Evolutionary conservation across 2,329 filamentous ascomycete genomes (phyloP).

Genomic region (Orbilia blumenaviensis): DNA sequence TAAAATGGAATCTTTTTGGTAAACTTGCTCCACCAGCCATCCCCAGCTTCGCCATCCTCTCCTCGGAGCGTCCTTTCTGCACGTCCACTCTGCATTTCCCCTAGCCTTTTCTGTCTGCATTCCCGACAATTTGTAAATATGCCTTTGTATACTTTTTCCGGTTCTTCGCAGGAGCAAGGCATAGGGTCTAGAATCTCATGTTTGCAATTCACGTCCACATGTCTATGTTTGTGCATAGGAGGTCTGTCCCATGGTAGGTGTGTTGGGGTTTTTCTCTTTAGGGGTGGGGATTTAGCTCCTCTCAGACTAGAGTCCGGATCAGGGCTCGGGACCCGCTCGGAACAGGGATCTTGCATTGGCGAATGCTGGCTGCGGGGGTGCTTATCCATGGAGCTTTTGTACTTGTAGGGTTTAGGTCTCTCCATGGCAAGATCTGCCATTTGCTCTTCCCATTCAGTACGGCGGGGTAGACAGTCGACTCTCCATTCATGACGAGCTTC

Average conservation of each 20-base stretch:
- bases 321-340: not conserved
- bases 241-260: not conserved
- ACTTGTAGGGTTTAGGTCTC: not conserved
- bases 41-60: not conserved
- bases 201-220: constrained; percentile 13
- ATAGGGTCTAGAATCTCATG: constrained; percentile 37
- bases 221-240: constrained; percentile 8
- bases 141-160: not conserved
- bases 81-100: not conserved
- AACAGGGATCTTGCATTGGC: not conserved
- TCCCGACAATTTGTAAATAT: not conserved
- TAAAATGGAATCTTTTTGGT: constrained; percentile 5
- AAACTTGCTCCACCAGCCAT: constrained; percentile 20
- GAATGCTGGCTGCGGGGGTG: not conserved
- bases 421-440: not conserved
- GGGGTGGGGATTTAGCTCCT: not conserved
- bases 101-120: not conserved
- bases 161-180: constrained; percentile 27
- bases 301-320: not conserved
- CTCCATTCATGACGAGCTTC: constrained; percentile 22
- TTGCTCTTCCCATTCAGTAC: not conserved
- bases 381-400: not conserved
- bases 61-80: not conserved
- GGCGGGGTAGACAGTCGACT: not conserved
- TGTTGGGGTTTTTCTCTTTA: not conserved